Base-by-base conservation (phyloP, 495 filamentous ascomycete species). In the Podospora didyma region DNA sequence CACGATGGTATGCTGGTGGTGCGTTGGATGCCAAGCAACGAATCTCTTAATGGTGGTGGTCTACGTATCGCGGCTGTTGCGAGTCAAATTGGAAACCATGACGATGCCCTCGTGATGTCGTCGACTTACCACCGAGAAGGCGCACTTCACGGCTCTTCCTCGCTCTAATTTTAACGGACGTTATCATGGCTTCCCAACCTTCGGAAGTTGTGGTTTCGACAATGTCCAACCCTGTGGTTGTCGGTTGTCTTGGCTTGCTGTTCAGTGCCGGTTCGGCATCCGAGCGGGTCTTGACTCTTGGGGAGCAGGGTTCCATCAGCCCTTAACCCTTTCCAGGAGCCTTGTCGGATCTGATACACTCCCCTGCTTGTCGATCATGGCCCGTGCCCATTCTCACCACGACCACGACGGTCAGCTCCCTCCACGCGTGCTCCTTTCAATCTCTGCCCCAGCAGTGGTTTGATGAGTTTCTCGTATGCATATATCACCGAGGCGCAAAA, bases 141-240 rank as follows among this genome's bases (percentile, higher is more conserved):
- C 50, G 49, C 50, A 59, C 62, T 53, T 58, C 59, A 63, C 68
- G 71, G 70, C 71, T 70, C 67, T 73, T 70, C 62, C 52, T 73
- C 70, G 66, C 61, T 69, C 62, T 72, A 75, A 73, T 73, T 68
- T 68, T 60, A 69, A 34, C 51, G 11, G 39, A 28, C 34, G 19
- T 44, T 9, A 17, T 21, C 28, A 42, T 44, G 4, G 23, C 10
- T 19, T 48, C 24, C 26, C 22, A 17, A n/a, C n/a, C 41, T 9
- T 7, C 2, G 31, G 45, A 23, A 10, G 5, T n/a, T 24, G 26
- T 4, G 26, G 26, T 31, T 31, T 31, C 9, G 26, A 31, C 26
- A 31, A 31, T 31, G 26, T 31, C 26, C 4, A 31, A 42, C 22
- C 12, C n/a, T 5, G 24, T 3, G 41, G 19, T 24, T 23, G 17